Evolutionary conservation across 1,284 basidiomycete genomes (phyloP), one percentile per base, ranked within the genome.

Genomic region (Agaricales sp.): DNA sequence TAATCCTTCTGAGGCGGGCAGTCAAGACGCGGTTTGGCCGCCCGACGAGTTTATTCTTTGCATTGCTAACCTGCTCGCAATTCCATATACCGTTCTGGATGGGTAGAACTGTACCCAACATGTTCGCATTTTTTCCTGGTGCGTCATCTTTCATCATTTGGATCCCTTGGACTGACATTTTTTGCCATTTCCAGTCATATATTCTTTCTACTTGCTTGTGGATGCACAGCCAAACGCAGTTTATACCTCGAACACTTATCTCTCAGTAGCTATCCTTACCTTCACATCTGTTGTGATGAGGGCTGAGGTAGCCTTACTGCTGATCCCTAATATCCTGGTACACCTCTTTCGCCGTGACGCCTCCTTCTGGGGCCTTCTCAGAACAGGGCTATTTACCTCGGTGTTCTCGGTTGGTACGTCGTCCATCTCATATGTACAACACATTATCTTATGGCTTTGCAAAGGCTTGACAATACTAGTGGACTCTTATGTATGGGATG

Each of bases 41-140:
- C 2, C 60, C 63, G 2, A 74, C 82, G 0, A 69, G 80, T 3
- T 59, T 74, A 4, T 74, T 82, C 57, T 92, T 86, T 61, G 63
- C 78, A 1, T 51, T 92, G 0, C 61, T 96, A 19, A 82, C 82
- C 1, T 75, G 82, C 51, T 78, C 80, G 0, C 92, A 96, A 62
- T 98, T 97, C 61, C 95, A 98, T 63, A 64, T 93, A 11, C 82
- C 84, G 2, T 99, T 92, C 64, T 99, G 92, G 84, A 87, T 91
- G 67, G 82, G 92, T 2, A 71, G 95, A 44, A 96, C 95, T 0
- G 68, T 97, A 13, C 94, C 95, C 0, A 99, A 99, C 63, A 94
- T 93, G 78, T 81, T 93, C 54, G 92, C 92, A 2, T 69, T 95
- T 16, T 72, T 87, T 6, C 78, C 83, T 47, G 84, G 91, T 93